Conservation (phyloP, 305 asterid genomes). For the Fraxinus xanthoxyloides region DNA sequence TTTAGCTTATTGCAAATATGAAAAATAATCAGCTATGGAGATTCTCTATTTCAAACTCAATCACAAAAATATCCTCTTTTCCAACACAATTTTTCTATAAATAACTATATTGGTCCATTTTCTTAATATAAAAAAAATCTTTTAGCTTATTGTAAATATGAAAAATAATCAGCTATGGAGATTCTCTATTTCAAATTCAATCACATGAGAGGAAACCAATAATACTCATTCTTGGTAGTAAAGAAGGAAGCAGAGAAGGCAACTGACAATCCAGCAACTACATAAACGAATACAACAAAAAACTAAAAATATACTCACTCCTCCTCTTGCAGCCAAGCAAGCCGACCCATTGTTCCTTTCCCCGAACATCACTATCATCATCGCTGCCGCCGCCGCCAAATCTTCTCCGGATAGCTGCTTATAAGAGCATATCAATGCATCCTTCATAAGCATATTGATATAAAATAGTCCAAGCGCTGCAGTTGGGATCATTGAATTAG, state of each 20-base stretch:
- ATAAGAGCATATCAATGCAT: neutral
- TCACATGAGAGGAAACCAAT: neutral
- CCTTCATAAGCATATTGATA: neutral
- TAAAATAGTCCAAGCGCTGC: neutral
- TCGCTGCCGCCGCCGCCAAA: neutral
- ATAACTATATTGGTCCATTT: neutral
- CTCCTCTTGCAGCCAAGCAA: neutral
- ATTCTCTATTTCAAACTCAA: neutral
- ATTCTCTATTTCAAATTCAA: neutral
- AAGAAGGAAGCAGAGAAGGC: neutral
- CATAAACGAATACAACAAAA: too few species aligned
- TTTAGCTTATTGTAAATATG: neutral
- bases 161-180: neutral
- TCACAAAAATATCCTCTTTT: too few species aligned
- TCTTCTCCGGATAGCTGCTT: neutral
- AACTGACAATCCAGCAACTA: neutral
- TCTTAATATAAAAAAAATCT: neutral
- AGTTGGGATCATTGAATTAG: neutral
- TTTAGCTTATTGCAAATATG: neutral
- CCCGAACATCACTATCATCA: neutral
- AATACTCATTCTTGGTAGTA: neutral
- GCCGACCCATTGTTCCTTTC: neutral
- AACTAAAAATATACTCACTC: neutral
- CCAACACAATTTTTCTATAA: too few species aligned
- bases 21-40: neutral